phyloP scores from a whole-genome alignment of 306 rosid genomes.

The Castanospermum australe region DNA sequence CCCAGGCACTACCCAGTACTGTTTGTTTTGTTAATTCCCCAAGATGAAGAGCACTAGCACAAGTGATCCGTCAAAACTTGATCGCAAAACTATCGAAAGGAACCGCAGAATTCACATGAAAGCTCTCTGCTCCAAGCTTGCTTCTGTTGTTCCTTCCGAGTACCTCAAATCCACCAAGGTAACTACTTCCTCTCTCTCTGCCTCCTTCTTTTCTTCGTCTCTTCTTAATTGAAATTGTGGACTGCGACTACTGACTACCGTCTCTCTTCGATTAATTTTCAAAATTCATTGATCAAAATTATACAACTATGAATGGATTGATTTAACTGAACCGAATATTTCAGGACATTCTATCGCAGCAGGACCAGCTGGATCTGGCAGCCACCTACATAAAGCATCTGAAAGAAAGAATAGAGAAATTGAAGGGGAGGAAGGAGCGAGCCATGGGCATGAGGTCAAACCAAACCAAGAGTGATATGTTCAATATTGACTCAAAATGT shows the following conservation, averaged over 20 bases:
- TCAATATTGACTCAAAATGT: neutral
- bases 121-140: constrained; percentile 60
- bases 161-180: constrained; percentile 50
- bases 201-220: no score
- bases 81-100: constrained; percentile 65
- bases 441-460: constrained; percentile 24
- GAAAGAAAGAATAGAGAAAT: constrained; percentile 49
- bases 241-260: neutral
- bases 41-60: constrained; percentile 32
- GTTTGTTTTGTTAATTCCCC: no score
- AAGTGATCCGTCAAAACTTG: constrained; percentile 40
- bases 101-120: constrained; percentile 80
- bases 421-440: constrained; percentile 50
- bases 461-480: neutral
- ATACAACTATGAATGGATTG: no score
- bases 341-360: constrained; percentile 53
- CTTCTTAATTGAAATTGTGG: neutral
- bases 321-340: no score
- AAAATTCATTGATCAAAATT: no score
- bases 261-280: no score
- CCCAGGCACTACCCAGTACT: no score
- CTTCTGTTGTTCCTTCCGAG: constrained; percentile 57
- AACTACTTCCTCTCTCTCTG: neutral
- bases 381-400: constrained; percentile 52
- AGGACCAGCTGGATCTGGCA: constrained; percentile 53